A percentile compares a stretch with the other conserved stretches of the same genome.
These are phyloP conservation scores for Saccharomycopsis amapae DNA, from an alignment of 805 yeast species.

Conservation along the genomic window DNA sequence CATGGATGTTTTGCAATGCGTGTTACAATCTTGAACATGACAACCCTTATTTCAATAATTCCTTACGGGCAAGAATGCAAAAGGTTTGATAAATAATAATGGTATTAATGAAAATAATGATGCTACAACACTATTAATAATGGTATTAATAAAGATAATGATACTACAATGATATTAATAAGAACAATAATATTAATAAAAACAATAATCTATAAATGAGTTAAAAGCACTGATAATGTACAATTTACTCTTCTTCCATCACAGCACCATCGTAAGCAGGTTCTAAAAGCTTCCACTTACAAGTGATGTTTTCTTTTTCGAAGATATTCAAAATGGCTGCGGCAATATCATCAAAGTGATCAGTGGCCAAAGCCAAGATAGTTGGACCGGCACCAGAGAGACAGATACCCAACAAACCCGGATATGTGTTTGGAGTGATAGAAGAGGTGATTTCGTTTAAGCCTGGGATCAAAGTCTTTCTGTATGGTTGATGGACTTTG, in stretches of 20 bases:
- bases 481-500: conserved; percentile 93
- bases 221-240: not conserved
- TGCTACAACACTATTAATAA: not conserved
- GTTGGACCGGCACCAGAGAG: conserved; percentile 98
- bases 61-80: no score
- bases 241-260: conserved; percentile 33
- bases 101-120: not conserved
- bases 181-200: not conserved
- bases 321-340: conserved; percentile 64
- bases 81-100: no score
- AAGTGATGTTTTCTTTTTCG: conserved; percentile 54
- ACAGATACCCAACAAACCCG: conserved; percentile 89
- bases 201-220: not conserved
- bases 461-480: conserved; percentile 88
- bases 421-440: conserved; percentile 74
- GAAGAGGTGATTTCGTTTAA: conserved; percentile 69
- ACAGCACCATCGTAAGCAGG: conserved; percentile 85
- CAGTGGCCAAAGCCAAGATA: conserved; percentile 86
- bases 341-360: conserved; percentile 79
- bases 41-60: no score
- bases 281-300: conserved; percentile 78
- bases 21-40: no score
- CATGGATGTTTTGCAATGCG: no score
- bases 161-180: no score
- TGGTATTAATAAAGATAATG: not conserved